phyloP scores from a whole-genome alignment of 768 basidiomycete genomes.

The Psilocybe cyanescens region DNA sequence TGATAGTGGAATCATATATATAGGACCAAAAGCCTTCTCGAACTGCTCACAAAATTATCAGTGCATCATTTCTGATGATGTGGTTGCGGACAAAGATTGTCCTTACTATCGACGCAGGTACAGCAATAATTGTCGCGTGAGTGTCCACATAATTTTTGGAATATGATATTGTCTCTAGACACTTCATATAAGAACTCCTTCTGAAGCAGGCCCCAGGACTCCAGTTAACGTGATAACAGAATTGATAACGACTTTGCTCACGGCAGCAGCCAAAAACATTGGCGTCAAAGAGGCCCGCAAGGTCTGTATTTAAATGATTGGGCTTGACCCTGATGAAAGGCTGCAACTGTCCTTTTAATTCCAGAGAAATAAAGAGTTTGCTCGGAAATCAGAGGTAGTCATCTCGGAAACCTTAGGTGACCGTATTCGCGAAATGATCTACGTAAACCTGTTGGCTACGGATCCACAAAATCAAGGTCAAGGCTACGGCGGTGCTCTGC shows the following conservation, averaged over 20 bases:
- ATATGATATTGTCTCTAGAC: background rate
- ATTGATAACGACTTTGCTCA: background rate
- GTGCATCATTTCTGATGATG: conserved; percentile 2
- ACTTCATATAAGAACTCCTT: conserved; percentile 5
- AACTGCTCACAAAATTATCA: background rate
- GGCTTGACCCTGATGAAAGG: background rate
- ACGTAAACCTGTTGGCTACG: conserved; percentile 31
- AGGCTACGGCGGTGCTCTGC: conserved; percentile 34
- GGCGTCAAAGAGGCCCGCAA: background rate
- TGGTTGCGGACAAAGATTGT: conserved; percentile 26
- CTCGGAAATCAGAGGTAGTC: conserved; percentile 25
- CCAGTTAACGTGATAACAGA: conserved; percentile 7
- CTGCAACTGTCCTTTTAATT: background rate
- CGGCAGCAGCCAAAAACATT: background rate
- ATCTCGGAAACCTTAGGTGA: conserved; percentile 25
- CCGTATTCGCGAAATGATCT: conserved; percentile 32
- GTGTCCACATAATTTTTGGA: conserved; percentile 1
- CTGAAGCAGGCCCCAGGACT: background rate
- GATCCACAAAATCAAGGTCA: conserved; percentile 28
- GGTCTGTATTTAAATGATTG: background rate
- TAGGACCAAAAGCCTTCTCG: conserved; percentile 1
- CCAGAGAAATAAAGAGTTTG: conserved; percentile 10
- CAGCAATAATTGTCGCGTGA: conserved; percentile 27
- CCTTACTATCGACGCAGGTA: conserved; percentile 27
- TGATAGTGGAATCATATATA: background rate